Evolutionary conservation across 2,329 filamentous ascomycete species (phyloP), one percentile per base, ranked within the genome.

Genomic region (Arthrobotrys sinensis): DNA sequence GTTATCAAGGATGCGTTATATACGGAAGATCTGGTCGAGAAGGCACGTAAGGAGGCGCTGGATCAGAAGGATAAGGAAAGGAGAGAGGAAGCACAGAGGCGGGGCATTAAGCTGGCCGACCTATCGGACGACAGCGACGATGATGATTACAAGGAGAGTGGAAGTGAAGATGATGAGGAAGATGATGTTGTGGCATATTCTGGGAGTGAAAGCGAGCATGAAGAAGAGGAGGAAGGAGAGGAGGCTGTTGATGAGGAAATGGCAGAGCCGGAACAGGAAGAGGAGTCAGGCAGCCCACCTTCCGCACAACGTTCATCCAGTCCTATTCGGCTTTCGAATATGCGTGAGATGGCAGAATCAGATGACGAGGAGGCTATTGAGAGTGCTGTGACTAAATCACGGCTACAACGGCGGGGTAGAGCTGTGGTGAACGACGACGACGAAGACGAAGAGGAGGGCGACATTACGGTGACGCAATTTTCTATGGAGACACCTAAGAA

Each of bases 11-110:
- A 97, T 83, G 90, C 93, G 84, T 90, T 92, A 72, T 90, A 94
- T 76, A 90, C 97, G 11, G 96, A 98, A 81, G 92, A 97, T 82
- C 88, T 98, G 77, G 89, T 98, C 28, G 91, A 95, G 57, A 94
- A 91, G 82, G 95, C 94, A 19, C 88, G 94, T 72, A 88, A 90
- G 79, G 93, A 98, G 83, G 94, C 91, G 1, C 89, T 92, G 52
- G 90, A 91, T 81, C 87, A 90, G 60, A 96, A 99, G 85, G 90
- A 81, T 46, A 80, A 55, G 34, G 78, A 79, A 48, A 95, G 92
- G 85, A 90, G 90, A 82, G 88, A 90, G 67, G 84, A 84, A 6
- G 86, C 87, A 46, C 85, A 84, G 65, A 84, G 84, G 14, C 85
- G 87, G 66, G 84, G 82, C 3, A 84, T 85, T 46, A 82, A 83